Conservation (phyloP, 192 early-diverging fungal species). For the Geranomyces michiganensis region DNA sequence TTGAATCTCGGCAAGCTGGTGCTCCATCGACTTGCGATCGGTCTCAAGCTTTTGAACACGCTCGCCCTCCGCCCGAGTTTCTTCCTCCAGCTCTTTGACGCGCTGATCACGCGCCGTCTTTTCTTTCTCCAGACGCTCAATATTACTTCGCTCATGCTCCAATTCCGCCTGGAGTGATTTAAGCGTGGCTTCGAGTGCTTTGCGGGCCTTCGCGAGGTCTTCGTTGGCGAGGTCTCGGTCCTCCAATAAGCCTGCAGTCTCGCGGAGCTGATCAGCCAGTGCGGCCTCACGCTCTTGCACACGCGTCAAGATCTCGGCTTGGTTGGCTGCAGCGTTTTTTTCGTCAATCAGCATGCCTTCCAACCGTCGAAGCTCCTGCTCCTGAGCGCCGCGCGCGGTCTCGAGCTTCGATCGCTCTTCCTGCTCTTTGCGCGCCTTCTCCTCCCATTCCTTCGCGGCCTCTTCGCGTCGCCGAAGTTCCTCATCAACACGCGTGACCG, state of each 20-base stretch:
- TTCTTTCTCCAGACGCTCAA: constrained; percentile 61
- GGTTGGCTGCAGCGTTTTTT: constrained; percentile 73
- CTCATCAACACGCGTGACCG: constrained; percentile 79
- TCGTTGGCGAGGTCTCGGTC: constrained; percentile 53
- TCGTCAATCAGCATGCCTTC: constrained; percentile 75
- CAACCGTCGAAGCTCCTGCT: constrained; percentile 68
- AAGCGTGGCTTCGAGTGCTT: constrained; percentile 46
- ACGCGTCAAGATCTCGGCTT: constrained; percentile 81
- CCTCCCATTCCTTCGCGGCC: constrained; percentile 71
- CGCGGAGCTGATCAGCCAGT: constrained; percentile 49
- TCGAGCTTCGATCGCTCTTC: constrained; percentile 66
- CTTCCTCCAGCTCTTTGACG: constrained; percentile 54
- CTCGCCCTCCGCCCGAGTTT: constrained; percentile 45
- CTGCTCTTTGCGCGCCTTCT: constrained; percentile 60
- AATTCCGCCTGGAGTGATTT: constrained; percentile 38
- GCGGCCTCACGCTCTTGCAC: constrained; percentile 72
- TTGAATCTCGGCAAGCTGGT: constrained; percentile 48
- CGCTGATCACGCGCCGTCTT: constrained; percentile 50
- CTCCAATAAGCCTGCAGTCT: constrained; percentile 48
- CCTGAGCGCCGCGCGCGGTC: constrained; percentile 58
- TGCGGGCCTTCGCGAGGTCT: constrained; percentile 39
- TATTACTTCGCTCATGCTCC: constrained; percentile 30
- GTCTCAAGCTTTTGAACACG: constrained; percentile 43
- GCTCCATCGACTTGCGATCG: constrained; percentile 51
- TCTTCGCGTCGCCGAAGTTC: constrained; percentile 77